Evolutionary conservation across 2,329 filamentous ascomycete genomes (phyloP).

Genomic region (Chrysoporthe cubensis): DNA sequence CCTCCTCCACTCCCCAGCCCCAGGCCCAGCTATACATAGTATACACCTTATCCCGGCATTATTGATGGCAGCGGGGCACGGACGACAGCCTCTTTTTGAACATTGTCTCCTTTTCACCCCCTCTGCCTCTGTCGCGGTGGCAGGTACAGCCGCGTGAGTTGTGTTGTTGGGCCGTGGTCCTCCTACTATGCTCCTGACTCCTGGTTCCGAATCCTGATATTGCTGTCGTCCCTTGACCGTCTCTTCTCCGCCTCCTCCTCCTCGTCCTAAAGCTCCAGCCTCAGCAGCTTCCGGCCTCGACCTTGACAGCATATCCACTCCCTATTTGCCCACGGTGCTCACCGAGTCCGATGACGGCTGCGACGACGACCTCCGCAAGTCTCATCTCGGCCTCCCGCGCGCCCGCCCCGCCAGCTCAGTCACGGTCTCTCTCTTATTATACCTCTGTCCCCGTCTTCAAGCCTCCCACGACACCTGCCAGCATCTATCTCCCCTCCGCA

Average conservation of each 20-base stretch:
- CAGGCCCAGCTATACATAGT: neutral
- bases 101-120: neutral
- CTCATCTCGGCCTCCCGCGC: neutral
- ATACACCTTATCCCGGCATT: neutral
- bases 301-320: neutral
- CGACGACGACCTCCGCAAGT: neutral
- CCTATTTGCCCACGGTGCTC: neutral
- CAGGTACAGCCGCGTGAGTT: neutral
- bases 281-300: conserved; percentile 7
- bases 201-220: conserved; percentile 1
- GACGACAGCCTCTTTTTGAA: neutral
- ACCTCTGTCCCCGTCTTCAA: neutral
- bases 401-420: neutral
- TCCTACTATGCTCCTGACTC: neutral
- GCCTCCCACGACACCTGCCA: neutral
- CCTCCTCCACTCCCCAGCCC: neutral
- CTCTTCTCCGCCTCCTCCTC: conserved; percentile 1
- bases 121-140: neutral
- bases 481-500: neutral
- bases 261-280: neutral
- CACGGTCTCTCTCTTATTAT: neutral
- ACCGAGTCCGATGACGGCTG: conserved; percentile 18
- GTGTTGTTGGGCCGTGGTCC: conserved; percentile 4
- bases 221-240: conserved; percentile 12
- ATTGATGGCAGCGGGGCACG: conserved; percentile 9